Percentiles rank a stretch among this genome's conserved stretches.
Evolutionary conservation across 2,329 filamentous ascomycete species (phyloP).

Genomic region (Cladophialophora yegresii): DNA sequence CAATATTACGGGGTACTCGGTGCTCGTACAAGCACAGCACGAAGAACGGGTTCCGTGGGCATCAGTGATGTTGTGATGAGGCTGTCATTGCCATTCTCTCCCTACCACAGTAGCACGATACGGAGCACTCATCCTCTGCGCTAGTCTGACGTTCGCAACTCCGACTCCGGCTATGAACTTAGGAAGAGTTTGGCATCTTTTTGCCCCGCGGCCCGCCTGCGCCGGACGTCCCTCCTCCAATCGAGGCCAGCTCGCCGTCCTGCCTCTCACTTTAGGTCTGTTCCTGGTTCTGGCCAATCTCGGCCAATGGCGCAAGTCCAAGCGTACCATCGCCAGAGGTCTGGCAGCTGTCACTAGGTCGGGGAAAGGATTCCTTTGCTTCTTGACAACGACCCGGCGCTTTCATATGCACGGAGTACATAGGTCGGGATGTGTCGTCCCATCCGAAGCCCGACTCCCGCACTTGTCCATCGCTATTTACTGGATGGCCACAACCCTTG

Average conservation of each 20-base stretch:
- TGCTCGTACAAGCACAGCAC: background rate
- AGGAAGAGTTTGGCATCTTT: background rate
- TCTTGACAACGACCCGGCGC: background rate
- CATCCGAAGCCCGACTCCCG: background rate
- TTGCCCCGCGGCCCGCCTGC: slow-evolving; percentile 2
- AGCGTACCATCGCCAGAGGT: background rate
- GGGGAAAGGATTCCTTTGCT: background rate
- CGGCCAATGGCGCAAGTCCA: background rate
- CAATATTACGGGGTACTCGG: too few species aligned
- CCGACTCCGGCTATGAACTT: background rate
- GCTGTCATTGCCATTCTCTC: background rate
- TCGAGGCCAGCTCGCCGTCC: background rate
- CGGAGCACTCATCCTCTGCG: background rate
- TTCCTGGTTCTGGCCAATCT: too few species aligned
- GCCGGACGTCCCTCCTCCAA: background rate
- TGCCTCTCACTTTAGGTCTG: background rate
- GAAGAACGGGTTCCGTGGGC: background rate
- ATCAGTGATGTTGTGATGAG: background rate
- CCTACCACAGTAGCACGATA: background rate
- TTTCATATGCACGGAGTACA: background rate
- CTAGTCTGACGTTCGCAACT: too few species aligned
- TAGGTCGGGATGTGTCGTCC: background rate
- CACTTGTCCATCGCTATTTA: background rate
- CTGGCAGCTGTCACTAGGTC: background rate
- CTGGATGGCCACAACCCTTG: background rate